Base-by-base conservation (phyloP, 2,329 filamentous ascomycete genomes). In the Hypoxylon sp. region DNA sequence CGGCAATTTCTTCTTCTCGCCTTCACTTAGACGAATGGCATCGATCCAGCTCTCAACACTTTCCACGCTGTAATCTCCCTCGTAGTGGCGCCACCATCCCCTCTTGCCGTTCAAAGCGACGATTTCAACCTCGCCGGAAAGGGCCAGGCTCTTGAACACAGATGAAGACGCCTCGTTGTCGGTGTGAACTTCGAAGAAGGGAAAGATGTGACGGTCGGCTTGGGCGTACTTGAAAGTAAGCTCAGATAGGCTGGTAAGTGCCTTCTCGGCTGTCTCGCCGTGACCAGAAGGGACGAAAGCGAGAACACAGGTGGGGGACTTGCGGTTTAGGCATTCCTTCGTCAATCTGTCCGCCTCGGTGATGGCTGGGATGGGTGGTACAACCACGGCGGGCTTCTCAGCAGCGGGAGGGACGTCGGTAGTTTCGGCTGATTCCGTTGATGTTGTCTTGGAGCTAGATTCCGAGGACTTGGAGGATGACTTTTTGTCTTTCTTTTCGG, bases 21-120 rank as follows among this genome's bases (percentile, higher is more conserved):
- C 89, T 67, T 97, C 93, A 42, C 92, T 90, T 78, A 99, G 81
- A 26, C 91, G 86, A 56, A 97, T 91, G n/a, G 83, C 80, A 66
- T 99, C 94, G 51, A 99, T 83, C 91, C 93, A 99, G 55, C 77
- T 75, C 74, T 96, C 90, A 20, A 99, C 75, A 17, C 79, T 81
- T 44, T 81, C 76, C 16, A 78, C 67, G 45, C 81, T 82, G 32
- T 84, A 85, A 31, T 81, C 75, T 2, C 80, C 83, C 36, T 82
- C 74, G 69, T 90, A 94, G 50, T 81, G 82, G 64, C 88, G 87
- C 83, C 87, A 95, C 94, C 94, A 99, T 30, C 82, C 81, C 44
- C 91, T 85, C 65, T 92, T 91, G 21, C 83, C 88, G 70, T 97
- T 97, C 51, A 96, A 71, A 11, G 91, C 91, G 45, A 97, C 77